A percentile compares a stretch with the other conserved stretches of the same genome.
Evolutionary conservation across 768 basidiomycete genomes (phyloP).

Genomic region (Tulasnella sp.): DNA sequence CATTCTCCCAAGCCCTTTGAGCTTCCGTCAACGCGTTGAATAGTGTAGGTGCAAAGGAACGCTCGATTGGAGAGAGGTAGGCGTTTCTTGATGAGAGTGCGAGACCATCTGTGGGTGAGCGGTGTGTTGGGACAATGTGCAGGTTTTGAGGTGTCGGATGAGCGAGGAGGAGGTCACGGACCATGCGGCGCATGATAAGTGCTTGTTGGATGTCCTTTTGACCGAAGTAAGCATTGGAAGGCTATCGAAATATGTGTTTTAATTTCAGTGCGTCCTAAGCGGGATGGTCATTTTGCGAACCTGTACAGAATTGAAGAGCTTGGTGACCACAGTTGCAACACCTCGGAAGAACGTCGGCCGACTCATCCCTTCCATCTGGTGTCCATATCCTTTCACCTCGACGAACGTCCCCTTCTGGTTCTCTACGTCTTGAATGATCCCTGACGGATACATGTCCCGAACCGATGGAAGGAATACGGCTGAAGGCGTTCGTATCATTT

Average conservation of each 20-base stretch:
- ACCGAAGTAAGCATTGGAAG: constrained; percentile 87
- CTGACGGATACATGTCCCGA: constrained; percentile 85
- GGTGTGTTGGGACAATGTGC: constrained; percentile 80
- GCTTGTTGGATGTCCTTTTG: constrained; percentile 99
- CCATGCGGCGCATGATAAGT: constrained; percentile 67
- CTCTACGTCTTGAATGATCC: constrained; percentile 64
- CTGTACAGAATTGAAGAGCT: constrained; percentile 87
- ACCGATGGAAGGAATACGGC: constrained; percentile 75
- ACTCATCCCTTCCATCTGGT: constrained; percentile 85
- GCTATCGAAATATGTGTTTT: constrained; percentile 50
- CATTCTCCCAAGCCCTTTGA: constrained; percentile 42
- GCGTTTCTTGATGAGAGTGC: constrained; percentile 88
- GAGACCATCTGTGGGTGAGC: constrained; percentile 50
- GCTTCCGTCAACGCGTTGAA: constrained; percentile 56
- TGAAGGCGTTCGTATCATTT: constrained; percentile 36
- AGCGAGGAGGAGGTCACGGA: constrained; percentile 67
- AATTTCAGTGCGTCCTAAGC: neutral
- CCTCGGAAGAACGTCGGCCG: constrained; percentile 91
- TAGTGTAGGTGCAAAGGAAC: constrained; percentile 51
- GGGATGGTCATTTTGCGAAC: constrained; percentile 30
- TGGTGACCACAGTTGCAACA: constrained; percentile 89
- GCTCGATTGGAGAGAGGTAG: constrained; percentile 60
- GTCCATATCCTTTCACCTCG: constrained; percentile 81
- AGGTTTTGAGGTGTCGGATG: constrained; percentile 62
- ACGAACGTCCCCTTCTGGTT: constrained; percentile 82